Conservation (phyloP, 805 yeast genomes). For the Metschnikowia kunwiensis region DNA sequence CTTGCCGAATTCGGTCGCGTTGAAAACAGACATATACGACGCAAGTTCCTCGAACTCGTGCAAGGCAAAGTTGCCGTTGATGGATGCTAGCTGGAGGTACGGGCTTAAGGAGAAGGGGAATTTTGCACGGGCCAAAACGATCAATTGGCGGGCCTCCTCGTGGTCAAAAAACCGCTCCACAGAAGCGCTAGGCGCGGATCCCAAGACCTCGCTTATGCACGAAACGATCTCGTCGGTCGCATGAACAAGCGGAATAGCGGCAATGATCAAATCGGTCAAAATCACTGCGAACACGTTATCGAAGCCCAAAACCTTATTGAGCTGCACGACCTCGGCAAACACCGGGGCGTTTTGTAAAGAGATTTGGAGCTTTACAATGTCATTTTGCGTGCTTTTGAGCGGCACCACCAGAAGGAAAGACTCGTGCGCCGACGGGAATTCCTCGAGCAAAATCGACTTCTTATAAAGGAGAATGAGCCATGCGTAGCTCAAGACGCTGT, state of each 20-base stretch:
- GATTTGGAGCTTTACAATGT: constrained; percentile 6
- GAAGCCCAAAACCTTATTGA: constrained; percentile 43
- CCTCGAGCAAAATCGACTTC: constrained; percentile 46
- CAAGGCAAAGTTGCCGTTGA: constrained; percentile 65
- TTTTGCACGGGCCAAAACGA: constrained; percentile 64
- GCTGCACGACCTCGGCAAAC: constrained; percentile 40
- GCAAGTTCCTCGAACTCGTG: constrained; percentile 55
- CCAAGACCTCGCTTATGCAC: constrained; percentile 41
- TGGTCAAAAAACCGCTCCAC: constrained; percentile 45
- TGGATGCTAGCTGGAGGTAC: constrained; percentile 55
- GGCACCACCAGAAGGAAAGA: constrained; percentile 22
- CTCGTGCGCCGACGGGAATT: constrained; percentile 23
- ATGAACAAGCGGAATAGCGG: constrained; percentile 49
- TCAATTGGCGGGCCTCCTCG: constrained; percentile 40
- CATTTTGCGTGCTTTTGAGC: constrained; percentile 2
- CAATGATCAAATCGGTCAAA: constrained; percentile 41
- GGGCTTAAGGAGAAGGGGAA: constrained; percentile 66
- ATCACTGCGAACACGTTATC: constrained; percentile 53
- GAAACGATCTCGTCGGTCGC: constrained; percentile 44
- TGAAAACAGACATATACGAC: constrained; percentile 56
- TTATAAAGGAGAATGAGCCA: constrained; percentile 65
- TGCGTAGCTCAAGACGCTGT: constrained; percentile 54
- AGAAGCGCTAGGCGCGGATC: constrained; percentile 43
- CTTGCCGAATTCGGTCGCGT: constrained; percentile 35
- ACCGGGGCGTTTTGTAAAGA: constrained; percentile 29